Evolutionary conservation across 139 green algal species (phyloP).

Genomic region (Pseudopediastrum boryanum): DNA sequence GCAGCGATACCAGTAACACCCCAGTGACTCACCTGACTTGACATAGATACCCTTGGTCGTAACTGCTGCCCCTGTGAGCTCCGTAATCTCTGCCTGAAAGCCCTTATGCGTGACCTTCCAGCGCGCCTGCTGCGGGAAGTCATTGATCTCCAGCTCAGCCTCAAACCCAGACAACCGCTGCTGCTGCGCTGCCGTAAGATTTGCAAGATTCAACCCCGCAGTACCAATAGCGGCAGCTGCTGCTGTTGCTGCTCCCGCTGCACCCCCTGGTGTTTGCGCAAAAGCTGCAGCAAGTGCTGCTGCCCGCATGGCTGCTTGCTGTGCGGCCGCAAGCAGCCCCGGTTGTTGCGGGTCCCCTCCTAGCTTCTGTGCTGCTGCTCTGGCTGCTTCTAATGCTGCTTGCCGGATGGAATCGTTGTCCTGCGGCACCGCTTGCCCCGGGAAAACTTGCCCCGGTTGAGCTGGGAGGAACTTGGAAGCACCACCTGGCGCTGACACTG

Average conservation of each 20-base stretch:
- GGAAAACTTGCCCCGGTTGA: conserved; percentile 22
- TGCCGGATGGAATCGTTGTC: no score
- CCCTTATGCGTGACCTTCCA: conserved; percentile 96
- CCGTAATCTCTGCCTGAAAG: conserved; percentile 80
- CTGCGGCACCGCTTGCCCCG: conserved; percentile 20
- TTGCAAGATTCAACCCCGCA: not conserved
- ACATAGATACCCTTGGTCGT: conserved; percentile 88
- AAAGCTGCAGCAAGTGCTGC: conserved; percentile 18
- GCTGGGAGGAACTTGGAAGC: conserved; percentile 12
- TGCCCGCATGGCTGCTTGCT: conserved; percentile 9
- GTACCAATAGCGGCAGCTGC: not conserved
- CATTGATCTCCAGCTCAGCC: conserved; percentile 98
- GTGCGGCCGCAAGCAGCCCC: conserved; percentile 4
- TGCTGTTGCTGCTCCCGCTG: not conserved
- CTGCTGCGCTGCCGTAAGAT: conserved; percentile 7
- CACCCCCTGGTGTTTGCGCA: conserved; percentile 11
- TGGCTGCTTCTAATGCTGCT: conserved; percentile 21
- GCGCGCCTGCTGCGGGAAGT: conserved; percentile 97
- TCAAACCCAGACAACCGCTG: conserved; percentile 71
- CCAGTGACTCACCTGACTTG: conserved; percentile 36
- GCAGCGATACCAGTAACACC: not conserved
- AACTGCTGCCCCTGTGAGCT: conserved; percentile 88
- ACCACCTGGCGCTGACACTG: conserved; percentile 29
- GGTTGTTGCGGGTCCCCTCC: conserved; percentile 20
- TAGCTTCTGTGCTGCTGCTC: conserved; percentile 3